Conservation (phyloP, 2,329 filamentous ascomycete genomes). For the Colletotrichum sp. region DNA sequence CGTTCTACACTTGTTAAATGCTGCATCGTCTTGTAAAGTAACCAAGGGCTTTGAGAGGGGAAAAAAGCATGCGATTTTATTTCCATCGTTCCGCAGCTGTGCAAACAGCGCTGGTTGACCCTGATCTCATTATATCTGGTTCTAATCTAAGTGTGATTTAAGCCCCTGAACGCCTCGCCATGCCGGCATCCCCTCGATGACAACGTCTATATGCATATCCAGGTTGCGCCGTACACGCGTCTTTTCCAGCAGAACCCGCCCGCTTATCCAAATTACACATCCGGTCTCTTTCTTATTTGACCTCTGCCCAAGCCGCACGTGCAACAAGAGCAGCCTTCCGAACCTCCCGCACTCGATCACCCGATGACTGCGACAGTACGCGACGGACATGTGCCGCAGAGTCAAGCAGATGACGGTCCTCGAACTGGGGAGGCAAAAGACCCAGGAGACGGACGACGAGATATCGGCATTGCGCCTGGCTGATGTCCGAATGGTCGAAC, state of each 20-base stretch:
- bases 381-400: slow-evolving; percentile 49
- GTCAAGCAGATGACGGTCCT: slow-evolving; percentile 49
- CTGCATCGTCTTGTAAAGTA: neutral
- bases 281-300: slow-evolving; percentile 25
- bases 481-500: slow-evolving; percentile 2
- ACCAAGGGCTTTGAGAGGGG: neutral
- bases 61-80: neutral
- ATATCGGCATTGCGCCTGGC: slow-evolving; percentile 42
- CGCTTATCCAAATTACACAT: neutral
- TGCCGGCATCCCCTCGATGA: neutral
- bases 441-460: slow-evolving; percentile 53
- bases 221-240: neutral
- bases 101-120: neutral
- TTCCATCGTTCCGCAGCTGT: neutral
- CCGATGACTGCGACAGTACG: slow-evolving; percentile 55
- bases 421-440: slow-evolving; percentile 52
- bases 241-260: neutral
- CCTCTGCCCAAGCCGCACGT: slow-evolving; percentile 51
- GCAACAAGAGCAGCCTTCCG: slow-evolving; percentile 54
- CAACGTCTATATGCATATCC: neutral
- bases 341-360: slow-evolving; percentile 58
- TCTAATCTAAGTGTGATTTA: neutral
- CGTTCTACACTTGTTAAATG: neutral
- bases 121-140: neutral
- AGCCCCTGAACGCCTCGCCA: slow-evolving; percentile 5